Conservation (phyloP, 2,329 filamentous ascomycete species). For the Aspergillus tamarii region DNA sequence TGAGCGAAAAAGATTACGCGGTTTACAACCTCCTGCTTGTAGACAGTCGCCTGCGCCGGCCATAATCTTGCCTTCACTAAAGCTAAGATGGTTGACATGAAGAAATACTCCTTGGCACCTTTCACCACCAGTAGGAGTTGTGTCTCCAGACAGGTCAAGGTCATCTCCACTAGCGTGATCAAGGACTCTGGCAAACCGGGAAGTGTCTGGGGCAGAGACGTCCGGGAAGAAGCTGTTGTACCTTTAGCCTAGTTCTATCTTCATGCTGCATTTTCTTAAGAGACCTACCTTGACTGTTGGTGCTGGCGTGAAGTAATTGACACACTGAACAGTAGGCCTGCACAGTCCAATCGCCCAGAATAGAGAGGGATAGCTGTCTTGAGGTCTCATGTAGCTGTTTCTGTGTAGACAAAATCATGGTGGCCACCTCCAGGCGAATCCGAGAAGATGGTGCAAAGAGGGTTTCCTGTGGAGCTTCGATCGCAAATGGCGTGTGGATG, state of each 20-base stretch:
- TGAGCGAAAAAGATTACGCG: slow-evolving; percentile 41
- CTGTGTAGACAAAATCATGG: slow-evolving; percentile 42
- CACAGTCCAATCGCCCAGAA: slow-evolving; percentile 40
- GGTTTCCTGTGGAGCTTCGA: slow-evolving; percentile 35
- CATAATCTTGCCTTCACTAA: slow-evolving; percentile 39
- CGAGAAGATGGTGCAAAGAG: slow-evolving; percentile 41
- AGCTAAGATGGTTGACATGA: slow-evolving; percentile 40
- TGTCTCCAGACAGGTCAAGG: slow-evolving; percentile 34
- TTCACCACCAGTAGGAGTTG: slow-evolving; percentile 38
- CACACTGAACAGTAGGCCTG: slow-evolving; percentile 44
- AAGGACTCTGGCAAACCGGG: slow-evolving; percentile 38
- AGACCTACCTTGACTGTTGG: slow-evolving; percentile 29
- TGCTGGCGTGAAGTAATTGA: slow-evolving; percentile 36
- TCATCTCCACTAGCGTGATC: slow-evolving; percentile 36
- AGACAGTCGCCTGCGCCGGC: slow-evolving; percentile 35
- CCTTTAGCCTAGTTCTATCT: neutral
- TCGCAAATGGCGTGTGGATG: slow-evolving; percentile 43
- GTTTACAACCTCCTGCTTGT: slow-evolving; percentile 41
- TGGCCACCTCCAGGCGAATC: slow-evolving; percentile 40
- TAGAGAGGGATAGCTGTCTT: slow-evolving; percentile 36
- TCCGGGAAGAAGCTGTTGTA: slow-evolving; percentile 9
- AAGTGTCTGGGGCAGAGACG: slow-evolving; percentile 29
- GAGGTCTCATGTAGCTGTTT: slow-evolving; percentile 37
- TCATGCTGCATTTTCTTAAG: neutral
- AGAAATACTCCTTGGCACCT: slow-evolving; percentile 45